These are phyloP conservation scores for Plantago elongata DNA, from an alignment of 257 asterid species.

Conservation along the genomic window DNA sequence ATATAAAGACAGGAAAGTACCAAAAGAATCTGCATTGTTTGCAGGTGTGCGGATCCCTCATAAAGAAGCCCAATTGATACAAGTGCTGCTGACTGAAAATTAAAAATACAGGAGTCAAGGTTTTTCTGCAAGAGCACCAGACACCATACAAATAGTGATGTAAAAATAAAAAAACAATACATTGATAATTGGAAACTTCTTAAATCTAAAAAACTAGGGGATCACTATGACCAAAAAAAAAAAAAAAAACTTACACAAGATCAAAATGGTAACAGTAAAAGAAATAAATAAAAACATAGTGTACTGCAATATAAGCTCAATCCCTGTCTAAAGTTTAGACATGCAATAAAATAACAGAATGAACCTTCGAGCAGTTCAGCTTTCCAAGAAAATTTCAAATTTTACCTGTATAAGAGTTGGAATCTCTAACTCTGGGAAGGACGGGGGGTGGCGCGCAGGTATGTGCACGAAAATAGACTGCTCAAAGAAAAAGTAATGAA, in stretches of 20 bases:
- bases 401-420: slow-evolving; percentile 93
- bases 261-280: slow-evolving; percentile 16
- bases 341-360: slow-evolving; percentile 8
- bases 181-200: background rate
- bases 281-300: background rate
- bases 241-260: background rate
- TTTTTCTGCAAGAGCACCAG: slow-evolving; percentile 7
- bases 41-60: slow-evolving; percentile 97
- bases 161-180: no score
- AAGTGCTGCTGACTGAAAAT: slow-evolving; percentile 85
- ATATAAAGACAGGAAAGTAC: slow-evolving; percentile 37
- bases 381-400: slow-evolving; percentile 8
- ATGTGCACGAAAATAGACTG: slow-evolving; percentile 94
- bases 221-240: no score
- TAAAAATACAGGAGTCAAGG: slow-evolving; percentile 13
- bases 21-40: slow-evolving; percentile 95
- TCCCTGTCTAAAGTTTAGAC: no score
- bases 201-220: background rate
- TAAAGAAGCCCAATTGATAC: slow-evolving; percentile 86
- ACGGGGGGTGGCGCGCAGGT: slow-evolving; percentile 87
- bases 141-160: slow-evolving; percentile 16
- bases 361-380: slow-evolving; percentile 13
- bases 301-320: background rate
- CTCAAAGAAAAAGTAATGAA: slow-evolving; percentile 24
- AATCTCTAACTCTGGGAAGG: slow-evolving; percentile 87